Conservation (phyloP, 805 yeast genomes). For the Teunomyces atbi region DNA sequence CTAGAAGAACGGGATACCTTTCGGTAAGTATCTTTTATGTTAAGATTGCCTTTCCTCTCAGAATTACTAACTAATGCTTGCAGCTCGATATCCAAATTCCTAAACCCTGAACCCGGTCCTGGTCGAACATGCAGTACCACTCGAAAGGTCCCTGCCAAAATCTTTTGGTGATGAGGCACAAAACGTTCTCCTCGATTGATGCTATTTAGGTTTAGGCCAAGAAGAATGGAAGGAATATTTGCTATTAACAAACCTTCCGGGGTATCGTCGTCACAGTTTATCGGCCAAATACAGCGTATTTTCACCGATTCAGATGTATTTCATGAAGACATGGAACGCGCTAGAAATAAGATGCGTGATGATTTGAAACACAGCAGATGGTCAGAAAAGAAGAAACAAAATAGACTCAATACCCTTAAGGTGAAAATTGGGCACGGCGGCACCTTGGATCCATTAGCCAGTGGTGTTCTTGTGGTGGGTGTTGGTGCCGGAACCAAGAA, state of each 20-base stretch:
- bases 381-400: slow-evolving; percentile 49
- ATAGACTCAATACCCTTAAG: slow-evolving; percentile 51
- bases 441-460: slow-evolving; percentile 91
- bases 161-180: background rate
- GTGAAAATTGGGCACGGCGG: slow-evolving; percentile 98
- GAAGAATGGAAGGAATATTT: slow-evolving; percentile 82
- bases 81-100: slow-evolving; percentile 55
- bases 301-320: slow-evolving; percentile 62
- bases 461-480: slow-evolving; percentile 92
- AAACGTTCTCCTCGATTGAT: slow-evolving; percentile 5
- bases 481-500: slow-evolving; percentile 90
- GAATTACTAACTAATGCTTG: slow-evolving; percentile 14
- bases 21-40: slow-evolving; percentile 35
- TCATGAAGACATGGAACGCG: slow-evolving; percentile 49
- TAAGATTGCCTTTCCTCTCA: background rate
- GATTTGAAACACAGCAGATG: slow-evolving; percentile 39
- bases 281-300: slow-evolving; percentile 61
- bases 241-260: slow-evolving; percentile 92
- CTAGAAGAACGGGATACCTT: slow-evolving; percentile 52
- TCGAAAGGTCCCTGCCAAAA: background rate
- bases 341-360: slow-evolving; percentile 44
- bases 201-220: slow-evolving; percentile 12
- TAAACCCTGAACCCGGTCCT: slow-evolving; percentile 29
- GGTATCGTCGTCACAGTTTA: slow-evolving; percentile 70
- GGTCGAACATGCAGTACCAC: background rate